phyloP scores from a whole-genome alignment of 2,329 filamentous ascomycete genomes.

The Ophiostoma ips region DNA sequence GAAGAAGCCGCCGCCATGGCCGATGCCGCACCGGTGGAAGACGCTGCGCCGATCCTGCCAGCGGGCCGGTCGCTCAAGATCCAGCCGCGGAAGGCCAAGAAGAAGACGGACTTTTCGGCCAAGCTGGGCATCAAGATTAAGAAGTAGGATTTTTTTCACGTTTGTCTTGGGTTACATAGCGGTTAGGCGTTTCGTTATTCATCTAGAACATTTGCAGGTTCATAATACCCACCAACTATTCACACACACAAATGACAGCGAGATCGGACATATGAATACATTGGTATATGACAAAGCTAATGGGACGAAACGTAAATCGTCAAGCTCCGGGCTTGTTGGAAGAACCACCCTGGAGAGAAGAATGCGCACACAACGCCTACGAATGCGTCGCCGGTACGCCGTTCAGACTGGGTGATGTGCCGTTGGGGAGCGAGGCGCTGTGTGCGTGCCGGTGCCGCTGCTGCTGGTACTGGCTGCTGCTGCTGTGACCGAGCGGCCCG shows the following conservation, averaged over 20 bases:
- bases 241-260: too few relatives aligned
- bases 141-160: slow-evolving; percentile 27
- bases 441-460: background rate
- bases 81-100: slow-evolving; percentile 66
- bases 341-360: too few relatives aligned
- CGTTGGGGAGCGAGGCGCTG: background rate
- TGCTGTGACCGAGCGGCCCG: slow-evolving; percentile 3
- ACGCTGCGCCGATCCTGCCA: background rate
- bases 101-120: slow-evolving; percentile 70
- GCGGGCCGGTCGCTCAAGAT: slow-evolving; percentile 32
- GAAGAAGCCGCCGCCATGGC: background rate
- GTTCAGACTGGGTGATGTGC: slow-evolving; percentile 15
- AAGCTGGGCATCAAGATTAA: slow-evolving; percentile 83
- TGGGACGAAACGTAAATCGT: too few relatives aligned
- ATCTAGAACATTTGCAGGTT: background rate
- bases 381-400: slow-evolving; percentile 9
- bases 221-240: too few relatives aligned
- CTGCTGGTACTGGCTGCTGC: background rate
- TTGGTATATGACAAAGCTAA: too few relatives aligned
- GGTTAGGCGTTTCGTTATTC: background rate
- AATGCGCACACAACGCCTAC: background rate
- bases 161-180: background rate
- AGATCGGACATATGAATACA: too few relatives aligned
- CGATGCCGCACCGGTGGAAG: background rate
- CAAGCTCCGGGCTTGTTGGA: too few relatives aligned